Base-by-base conservation (phyloP, 352 stramenopile genomes). In the Phytophthora sojae region DNA sequence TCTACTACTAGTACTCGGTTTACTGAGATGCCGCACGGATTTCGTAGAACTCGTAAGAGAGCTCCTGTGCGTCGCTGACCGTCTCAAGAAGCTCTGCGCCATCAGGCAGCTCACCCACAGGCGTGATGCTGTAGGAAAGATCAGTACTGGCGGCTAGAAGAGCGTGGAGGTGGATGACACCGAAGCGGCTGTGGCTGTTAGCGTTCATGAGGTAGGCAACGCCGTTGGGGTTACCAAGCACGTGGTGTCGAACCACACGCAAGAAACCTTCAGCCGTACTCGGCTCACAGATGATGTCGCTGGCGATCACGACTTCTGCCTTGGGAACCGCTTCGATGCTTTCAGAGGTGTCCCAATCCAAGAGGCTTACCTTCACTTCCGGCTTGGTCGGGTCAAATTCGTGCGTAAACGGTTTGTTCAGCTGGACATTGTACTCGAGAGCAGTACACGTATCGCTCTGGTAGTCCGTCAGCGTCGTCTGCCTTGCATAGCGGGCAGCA, bases 41-140 rank as follows among this genome's bases (percentile, higher is more conserved):
- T 73, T 94, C 86, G 65, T 96, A 96, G 61, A 92, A 92, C 71
- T 96, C 89, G 74, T 96, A 96, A 25, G 82, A 82, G n/a, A 96
- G 73, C 55, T 95, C 87, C 56, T 86, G 82, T 15, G 83, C 85
- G 52, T 96, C 89, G 4, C 65, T 79, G 14, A 96, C 87, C 6
- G 89, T 93, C 55, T 94, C 86, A 12, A 96, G 82, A 51, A 96
- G 79, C 45, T 83, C 71, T 35, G 56, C 32, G 3, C 89, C 89
- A 23, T 95, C 86, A 4, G 73, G 44, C 7, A 96, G 66, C 17
- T 87, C 57, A 26, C 80, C 72, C 6, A 95, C 87, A 21, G 83
- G 83, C 11, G 86, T 94, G 61, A 96, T 93, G 37, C 53, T 82
- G 71, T 83, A 95, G 17, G 73, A 67, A n/a, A 95, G 71, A 39